These are phyloP conservation scores for Kregervanrija fluxuum DNA, from an alignment of 805 yeast genomes.

Conservation along the genomic window DNA sequence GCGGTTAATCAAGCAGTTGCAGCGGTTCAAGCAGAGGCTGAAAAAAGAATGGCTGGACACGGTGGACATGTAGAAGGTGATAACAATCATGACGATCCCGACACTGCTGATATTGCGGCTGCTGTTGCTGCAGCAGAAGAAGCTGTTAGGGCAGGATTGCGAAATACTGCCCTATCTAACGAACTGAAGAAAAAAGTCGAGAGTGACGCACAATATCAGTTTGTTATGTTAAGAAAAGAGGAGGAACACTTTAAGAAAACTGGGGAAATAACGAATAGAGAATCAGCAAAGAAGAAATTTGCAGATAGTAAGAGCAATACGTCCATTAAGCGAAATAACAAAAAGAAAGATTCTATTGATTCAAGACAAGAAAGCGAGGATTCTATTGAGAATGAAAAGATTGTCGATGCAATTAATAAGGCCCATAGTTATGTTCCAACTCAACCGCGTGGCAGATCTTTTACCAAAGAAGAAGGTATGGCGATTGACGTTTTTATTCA, in stretches of 20 bases:
- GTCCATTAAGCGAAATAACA: too few relatives aligned
- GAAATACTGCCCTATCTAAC: background rate
- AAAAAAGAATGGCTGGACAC: background rate
- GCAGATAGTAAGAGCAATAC: too few relatives aligned
- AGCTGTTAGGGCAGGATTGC: background rate
- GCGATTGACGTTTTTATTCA: conserved; percentile 68
- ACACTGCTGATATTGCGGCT: conserved; percentile 11
- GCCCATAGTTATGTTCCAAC: conserved; percentile 29
- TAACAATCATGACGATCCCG: conserved; percentile 21
- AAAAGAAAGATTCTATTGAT: too few relatives aligned
- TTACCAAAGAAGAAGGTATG: conserved; percentile 56
- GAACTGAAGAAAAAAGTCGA: background rate
- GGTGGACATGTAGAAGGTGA: conserved; percentile 4
- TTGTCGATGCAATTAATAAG: conserved; percentile 38
- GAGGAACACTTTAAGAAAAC: background rate
- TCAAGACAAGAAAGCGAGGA: background rate
- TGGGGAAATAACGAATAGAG: background rate
- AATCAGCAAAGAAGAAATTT: too few relatives aligned
- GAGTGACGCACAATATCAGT: background rate
- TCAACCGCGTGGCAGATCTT: conserved; percentile 27
- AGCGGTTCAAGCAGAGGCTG: conserved; percentile 10
- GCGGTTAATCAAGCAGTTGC: conserved; percentile 11
- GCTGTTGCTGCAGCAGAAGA: conserved; percentile 29
- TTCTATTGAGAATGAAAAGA: conserved; percentile 21
- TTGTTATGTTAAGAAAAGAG: background rate